Evolutionary conservation across 1,284 basidiomycete species (phyloP).

Genomic region (Trichosporon asahii): DNA sequence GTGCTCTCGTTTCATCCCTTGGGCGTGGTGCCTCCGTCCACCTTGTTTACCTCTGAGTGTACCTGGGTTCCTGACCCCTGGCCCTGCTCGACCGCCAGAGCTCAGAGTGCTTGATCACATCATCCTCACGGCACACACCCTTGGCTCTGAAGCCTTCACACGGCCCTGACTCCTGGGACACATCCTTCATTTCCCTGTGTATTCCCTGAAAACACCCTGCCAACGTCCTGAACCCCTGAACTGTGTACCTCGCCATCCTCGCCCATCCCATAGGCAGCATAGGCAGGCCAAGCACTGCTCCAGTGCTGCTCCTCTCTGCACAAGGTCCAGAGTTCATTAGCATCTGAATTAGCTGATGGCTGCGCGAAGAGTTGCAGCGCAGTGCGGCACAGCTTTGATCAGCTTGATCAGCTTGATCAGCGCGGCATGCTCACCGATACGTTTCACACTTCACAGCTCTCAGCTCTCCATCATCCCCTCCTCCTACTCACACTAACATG

Average conservation of each 20-base stretch:
- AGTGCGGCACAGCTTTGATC: background rate
- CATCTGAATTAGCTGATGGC: too few relatives aligned
- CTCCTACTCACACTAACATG: too few relatives aligned
- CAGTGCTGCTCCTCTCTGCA: background rate
- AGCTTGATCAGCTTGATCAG: background rate
- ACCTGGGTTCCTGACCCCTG: background rate
- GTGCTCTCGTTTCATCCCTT: background rate
- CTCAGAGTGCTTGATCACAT: background rate
- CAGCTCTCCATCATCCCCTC: too few relatives aligned
- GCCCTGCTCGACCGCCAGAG: background rate
- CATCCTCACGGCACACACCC: background rate
- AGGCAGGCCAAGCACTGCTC: too few relatives aligned
- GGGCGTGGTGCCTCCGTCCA: background rate
- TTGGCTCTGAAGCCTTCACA: background rate
- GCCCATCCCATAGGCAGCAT: background rate
- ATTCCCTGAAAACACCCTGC: background rate
- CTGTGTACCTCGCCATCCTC: background rate
- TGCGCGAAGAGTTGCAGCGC: too few relatives aligned
- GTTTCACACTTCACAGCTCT: too few relatives aligned
- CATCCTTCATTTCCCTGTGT: background rate
- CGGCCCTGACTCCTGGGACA: background rate
- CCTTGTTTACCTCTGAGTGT: background rate
- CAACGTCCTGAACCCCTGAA: background rate
- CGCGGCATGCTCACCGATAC: background rate
- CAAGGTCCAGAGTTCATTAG: background rate